Base-by-base conservation (phyloP, 164 flowering plant genomes). In the Saururus chinensis region DNA sequence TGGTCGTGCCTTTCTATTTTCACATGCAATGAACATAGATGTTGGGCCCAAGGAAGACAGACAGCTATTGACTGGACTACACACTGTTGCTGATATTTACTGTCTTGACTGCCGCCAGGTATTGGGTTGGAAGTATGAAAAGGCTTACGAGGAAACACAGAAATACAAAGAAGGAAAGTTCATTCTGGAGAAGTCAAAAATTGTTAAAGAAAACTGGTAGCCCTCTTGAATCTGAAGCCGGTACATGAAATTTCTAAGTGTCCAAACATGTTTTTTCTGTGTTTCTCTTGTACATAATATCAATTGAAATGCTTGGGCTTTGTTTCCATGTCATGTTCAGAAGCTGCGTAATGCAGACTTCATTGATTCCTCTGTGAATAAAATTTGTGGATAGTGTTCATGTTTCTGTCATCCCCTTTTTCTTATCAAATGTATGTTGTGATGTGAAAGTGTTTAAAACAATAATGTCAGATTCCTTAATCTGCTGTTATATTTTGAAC, bases 151-250 rank as follows among this genome's bases (percentile, higher is more conserved):
- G 61, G 76, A 70, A 67, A 40, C 77, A n/a, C 88, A 81, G 70
- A 83, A 80, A 71, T 83, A 83, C 72, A 81, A 83, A 68, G 83
- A 81, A 78, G 84, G 84, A 64, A 83, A 81, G 57, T 77, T 76
- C 68, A 76, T 83, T 61, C 76, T 83, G 48, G 88, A 80, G 69
- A 82, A 79, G 67, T 64, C 73, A 9, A 85, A 73, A 68, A 81
- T 78, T 57, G 82, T 77, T 11, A 66, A 76, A 68, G 84, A 80
- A 59, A 76, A 79, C 71, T 81, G 81, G 81, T 79, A 70, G 70
- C 54, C 37, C 25, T 58, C 49, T 11, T 52, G 56, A 17, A 16
- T 23, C 10, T 30, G 54, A 55, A 22, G 57, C 30, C 3, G 9
- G 40, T 48, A 56, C 13, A 20, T 42, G 49, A 60, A 55, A 42